Base-by-base conservation (phyloP, 768 basidiomycete species). In the Trametes sanguinea region DNA sequence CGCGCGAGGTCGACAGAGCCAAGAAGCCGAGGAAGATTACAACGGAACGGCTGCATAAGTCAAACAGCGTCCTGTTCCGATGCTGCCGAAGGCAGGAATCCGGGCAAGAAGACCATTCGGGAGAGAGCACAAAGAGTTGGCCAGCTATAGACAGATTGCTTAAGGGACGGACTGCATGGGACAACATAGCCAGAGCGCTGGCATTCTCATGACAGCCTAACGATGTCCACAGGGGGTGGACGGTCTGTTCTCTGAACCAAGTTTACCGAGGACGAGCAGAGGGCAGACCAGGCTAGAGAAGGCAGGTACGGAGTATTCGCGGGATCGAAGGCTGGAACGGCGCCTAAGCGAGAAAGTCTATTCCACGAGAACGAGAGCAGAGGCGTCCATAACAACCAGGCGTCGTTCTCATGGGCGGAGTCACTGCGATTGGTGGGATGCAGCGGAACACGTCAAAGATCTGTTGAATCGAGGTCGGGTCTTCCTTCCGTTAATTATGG, bases 331-430 rank as follows among this genome's bases (percentile, higher is more conserved):
- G 39, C 7, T n/a, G 6, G 16, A 7, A 7, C 22, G 47, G 47
- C 37, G 40, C 55, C 44, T 62, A 62, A 27, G 51, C 44, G 45
- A 52, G 35, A 45, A 56, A 52, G 50, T 17, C 54, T 57, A 52
- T 56, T 39, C 51, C 61, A 52, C 61, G 61, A 62, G 61, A 56
- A 56, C 54, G 61, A 62, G 54, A 52, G 51, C 61, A 52, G 61
- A 62, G 61, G 43, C 9, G 51, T 14, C 61, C 61, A 51, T 57
- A 62, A 62, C 43, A 35, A 62, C 55, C 22, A 17, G 47, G 22
- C 51, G 43, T 47, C 29, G 27, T 51, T 62, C 61, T 40, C 54
- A 62, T 39, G 61, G 16, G 44, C 61, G 55, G 55, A 14, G 14
- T 35, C 4, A 11, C 27, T 27, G 54, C 37, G 33, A 62, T 57